Percentiles rank a stretch among this genome's conserved stretches.
Evolutionary conservation across 2,329 filamentous ascomycete genomes (phyloP).

Genomic region (Stemphylium beticola): DNA sequence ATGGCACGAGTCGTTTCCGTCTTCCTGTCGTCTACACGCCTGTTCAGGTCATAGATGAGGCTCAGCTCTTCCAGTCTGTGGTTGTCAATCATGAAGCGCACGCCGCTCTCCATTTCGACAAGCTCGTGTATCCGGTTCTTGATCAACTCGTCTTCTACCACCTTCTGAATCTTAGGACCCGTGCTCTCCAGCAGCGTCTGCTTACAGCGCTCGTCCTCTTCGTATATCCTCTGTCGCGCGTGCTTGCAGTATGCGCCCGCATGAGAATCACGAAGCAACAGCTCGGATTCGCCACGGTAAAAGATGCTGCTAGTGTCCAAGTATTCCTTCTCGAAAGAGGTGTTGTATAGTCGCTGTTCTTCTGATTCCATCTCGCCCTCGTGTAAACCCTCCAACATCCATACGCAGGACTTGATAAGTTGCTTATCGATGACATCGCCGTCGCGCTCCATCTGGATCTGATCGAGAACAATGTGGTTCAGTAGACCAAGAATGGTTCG

Average conservation of each 20-base stretch:
- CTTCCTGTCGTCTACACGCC: conserved; percentile 78
- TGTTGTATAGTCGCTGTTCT: conserved; percentile 80
- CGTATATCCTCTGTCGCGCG: conserved; percentile 73
- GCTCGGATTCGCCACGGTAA: conserved; percentile 77
- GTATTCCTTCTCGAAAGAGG: conserved; percentile 80
- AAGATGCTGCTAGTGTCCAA: conserved; percentile 73
- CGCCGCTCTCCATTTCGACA: conserved; percentile 83
- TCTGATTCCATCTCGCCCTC: conserved; percentile 80
- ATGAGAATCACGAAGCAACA: conserved; percentile 77
- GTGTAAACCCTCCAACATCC: conserved; percentile 90
- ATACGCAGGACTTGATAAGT: conserved; percentile 80
- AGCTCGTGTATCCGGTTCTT: conserved; percentile 78
- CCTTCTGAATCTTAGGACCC: conserved; percentile 71
- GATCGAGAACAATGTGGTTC: conserved; percentile 82
- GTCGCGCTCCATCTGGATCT: conserved; percentile 89
- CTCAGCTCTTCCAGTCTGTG: conserved; percentile 78
- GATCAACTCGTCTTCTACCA: conserved; percentile 84
- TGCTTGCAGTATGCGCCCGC: conserved; percentile 82
- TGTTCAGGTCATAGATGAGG: conserved; percentile 81
- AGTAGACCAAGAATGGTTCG: conserved; percentile 74
- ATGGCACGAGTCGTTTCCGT: conserved; percentile 71
- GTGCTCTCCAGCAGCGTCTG: conserved; percentile 80
- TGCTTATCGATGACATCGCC: conserved; percentile 87
- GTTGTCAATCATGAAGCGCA: conserved; percentile 90
- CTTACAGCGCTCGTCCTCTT: conserved; percentile 82